These are phyloP conservation scores for Microsporum audouinii DNA, from an alignment of 2,329 filamentous ascomycete species.

Conservation along the genomic window DNA sequence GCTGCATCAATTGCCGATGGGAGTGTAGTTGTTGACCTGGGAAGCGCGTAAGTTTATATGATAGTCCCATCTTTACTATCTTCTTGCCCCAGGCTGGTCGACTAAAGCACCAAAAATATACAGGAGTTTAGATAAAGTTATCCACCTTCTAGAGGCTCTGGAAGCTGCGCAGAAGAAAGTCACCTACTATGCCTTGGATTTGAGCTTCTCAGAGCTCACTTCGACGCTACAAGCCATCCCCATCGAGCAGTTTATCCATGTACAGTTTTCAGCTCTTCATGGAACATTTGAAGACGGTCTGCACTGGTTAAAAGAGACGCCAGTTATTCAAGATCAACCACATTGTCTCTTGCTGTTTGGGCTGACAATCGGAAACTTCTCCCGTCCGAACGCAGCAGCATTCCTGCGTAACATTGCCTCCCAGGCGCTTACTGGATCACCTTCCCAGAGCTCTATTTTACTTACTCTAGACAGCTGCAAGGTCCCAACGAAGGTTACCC, in stretches of 20 bases:
- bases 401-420: not conserved
- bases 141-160: not conserved
- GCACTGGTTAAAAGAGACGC: not conserved
- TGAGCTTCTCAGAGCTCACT: not conserved
- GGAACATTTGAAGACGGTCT: not conserved
- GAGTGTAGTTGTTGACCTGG: not conserved
- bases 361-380: not conserved
- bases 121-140: conserved; percentile 1
- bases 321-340: not conserved
- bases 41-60: not conserved
- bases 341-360: not conserved
- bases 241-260: not conserved
- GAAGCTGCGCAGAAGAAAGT: not conserved
- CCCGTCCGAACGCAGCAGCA: not conserved
- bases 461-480: conserved; percentile 1
- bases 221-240: not conserved
- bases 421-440: not conserved
- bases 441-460: not conserved
- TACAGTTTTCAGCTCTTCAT: not conserved
- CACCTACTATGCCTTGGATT: not conserved
- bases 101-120: not conserved
- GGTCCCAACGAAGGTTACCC: not conserved
- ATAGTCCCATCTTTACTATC: too few species aligned
- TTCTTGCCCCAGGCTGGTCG: not conserved
- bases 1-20: not conserved